Evolutionary conservation across 495 filamentous ascomycete genomes (phyloP).

Genomic region (Penicillium cataractarum): DNA sequence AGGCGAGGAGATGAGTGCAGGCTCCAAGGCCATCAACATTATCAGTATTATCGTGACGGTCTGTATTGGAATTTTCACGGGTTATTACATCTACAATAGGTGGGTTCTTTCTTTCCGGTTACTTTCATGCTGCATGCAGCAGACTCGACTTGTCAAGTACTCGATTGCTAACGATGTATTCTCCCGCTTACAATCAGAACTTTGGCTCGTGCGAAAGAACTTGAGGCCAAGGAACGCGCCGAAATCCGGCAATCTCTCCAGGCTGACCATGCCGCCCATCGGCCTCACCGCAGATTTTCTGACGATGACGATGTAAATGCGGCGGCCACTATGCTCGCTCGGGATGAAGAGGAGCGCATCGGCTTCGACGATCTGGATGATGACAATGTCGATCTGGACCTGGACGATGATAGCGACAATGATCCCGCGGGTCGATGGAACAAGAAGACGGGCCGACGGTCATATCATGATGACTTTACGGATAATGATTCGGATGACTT

Average conservation of each 20-base stretch:
- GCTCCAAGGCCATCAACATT: conserved; percentile 72
- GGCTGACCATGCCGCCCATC: conserved; percentile 44
- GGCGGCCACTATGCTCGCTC: conserved; percentile 48
- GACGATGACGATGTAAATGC: conserved; percentile 49
- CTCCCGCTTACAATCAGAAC: conserved; percentile 55
- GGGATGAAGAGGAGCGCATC: conserved; percentile 54
- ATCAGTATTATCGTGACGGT: conserved; percentile 73
- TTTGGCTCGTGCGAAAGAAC: conserved; percentile 76
- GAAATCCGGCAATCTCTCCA: conserved; percentile 47
- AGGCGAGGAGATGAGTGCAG: conserved; percentile 58
- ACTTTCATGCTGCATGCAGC: neutral
- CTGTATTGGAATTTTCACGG: conserved; percentile 72
- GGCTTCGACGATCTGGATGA: conserved; percentile 50
- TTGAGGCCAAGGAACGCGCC: conserved; percentile 79
- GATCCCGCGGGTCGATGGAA: conserved; percentile 30
- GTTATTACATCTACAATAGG: conserved; percentile 82
- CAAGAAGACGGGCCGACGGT: conserved; percentile 27
- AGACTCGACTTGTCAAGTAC: neutral
- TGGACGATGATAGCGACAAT: conserved; percentile 45
- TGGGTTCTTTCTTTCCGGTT: conserved; percentile 20
- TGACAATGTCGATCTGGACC: conserved; percentile 44
- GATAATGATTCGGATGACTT: conserved; percentile 56
- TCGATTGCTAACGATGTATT: conserved; percentile 8
- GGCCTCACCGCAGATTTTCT: conserved; percentile 46
- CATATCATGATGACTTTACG: conserved; percentile 58